phyloP scores from a whole-genome alignment of 768 basidiomycete species.

The Lactarius indigo region DNA sequence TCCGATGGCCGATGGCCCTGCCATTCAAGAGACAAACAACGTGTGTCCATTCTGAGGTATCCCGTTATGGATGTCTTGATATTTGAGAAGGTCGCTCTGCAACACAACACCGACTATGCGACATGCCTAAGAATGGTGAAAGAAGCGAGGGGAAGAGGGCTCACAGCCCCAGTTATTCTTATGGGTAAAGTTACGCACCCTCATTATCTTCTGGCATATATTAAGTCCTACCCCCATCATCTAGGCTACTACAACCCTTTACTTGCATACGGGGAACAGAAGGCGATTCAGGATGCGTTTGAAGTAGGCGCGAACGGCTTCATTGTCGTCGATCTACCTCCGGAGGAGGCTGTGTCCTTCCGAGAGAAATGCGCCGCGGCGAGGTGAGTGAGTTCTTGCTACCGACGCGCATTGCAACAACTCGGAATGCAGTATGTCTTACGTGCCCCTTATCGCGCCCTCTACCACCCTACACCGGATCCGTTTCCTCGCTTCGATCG shows the following conservation, averaged over 20 bases:
- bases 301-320: constrained; percentile 96
- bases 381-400: constrained; percentile 50
- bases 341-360: constrained; percentile 92
- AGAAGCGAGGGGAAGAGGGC: constrained; percentile 77
- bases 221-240: background rate
- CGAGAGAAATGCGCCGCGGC: constrained; percentile 79
- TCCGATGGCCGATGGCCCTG: constrained; percentile 93
- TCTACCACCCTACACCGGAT: constrained; percentile 87
- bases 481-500: constrained; percentile 87
- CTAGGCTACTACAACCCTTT: constrained; percentile 97
- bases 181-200: constrained; percentile 62
- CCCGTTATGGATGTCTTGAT: constrained; percentile 1
- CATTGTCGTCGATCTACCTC: constrained; percentile 96
- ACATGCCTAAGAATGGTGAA: constrained; percentile 70
- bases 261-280: constrained; percentile 92
- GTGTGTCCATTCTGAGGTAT: constrained; percentile 43
- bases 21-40: constrained; percentile 91
- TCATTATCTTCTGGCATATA: background rate
- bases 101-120: constrained; percentile 73
- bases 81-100: constrained; percentile 66
- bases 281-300: constrained; percentile 83
- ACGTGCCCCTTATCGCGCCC: constrained; percentile 93
- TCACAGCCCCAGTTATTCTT: constrained; percentile 83
- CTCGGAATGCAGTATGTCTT: constrained; percentile 66
- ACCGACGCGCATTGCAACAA: background rate